These are phyloP conservation scores for Volvariella surrecta DNA, from an alignment of 1,284 basidiomycete species.

Conservation along the genomic window DNA sequence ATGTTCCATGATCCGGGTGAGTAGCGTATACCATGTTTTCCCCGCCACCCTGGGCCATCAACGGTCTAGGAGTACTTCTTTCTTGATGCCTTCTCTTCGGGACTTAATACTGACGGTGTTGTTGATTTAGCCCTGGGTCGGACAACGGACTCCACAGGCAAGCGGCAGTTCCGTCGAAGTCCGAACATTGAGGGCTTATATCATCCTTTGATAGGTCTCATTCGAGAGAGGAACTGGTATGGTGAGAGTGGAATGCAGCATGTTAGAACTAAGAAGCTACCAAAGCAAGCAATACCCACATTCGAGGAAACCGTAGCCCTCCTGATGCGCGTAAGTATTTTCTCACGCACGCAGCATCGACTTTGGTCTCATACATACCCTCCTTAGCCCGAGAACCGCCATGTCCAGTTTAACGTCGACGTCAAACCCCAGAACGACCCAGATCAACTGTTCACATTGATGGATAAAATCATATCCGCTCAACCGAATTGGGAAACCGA, in stretches of 20 bases:
- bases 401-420: slow-evolving; percentile 88
- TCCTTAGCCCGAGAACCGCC: slow-evolving; percentile 69
- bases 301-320: slow-evolving; percentile 78
- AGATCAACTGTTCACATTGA: slow-evolving; percentile 76
- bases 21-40: slow-evolving; percentile 18
- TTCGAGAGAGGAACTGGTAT: slow-evolving; percentile 64
- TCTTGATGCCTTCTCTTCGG: slow-evolving; percentile 10
- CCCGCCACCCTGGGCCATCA: slow-evolving; percentile 5
- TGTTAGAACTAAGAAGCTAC: slow-evolving; percentile 75
- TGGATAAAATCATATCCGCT: slow-evolving; percentile 67
- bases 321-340: slow-evolving; percentile 60
- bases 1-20: slow-evolving; percentile 94
- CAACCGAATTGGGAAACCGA: slow-evolving; percentile 72
- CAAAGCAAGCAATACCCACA: slow-evolving; percentile 81
- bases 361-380: background rate
- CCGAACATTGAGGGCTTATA: slow-evolving; percentile 3
- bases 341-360: background rate
- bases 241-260: slow-evolving; percentile 75
- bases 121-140: slow-evolving; percentile 44
- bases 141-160: slow-evolving; percentile 51
- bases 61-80: slow-evolving; percentile 14
- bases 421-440: slow-evolving; percentile 94
- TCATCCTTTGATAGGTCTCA: slow-evolving; percentile 39
- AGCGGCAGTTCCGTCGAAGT: background rate
- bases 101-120: slow-evolving; percentile 5